phyloP scores from a whole-genome alignment of 805 yeast species.

The Maudiozyma saulgeensis region DNA sequence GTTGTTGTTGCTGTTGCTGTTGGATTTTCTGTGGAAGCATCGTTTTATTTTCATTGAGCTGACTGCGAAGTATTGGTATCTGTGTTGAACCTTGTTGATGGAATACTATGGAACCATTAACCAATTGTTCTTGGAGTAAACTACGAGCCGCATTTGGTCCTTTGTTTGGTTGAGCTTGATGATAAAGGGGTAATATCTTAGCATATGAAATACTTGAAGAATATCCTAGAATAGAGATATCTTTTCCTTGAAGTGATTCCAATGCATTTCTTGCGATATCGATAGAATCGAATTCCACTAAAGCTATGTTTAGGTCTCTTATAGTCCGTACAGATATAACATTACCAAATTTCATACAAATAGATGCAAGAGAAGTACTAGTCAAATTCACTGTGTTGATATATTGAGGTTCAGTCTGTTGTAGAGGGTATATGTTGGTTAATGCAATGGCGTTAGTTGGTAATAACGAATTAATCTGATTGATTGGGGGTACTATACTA shows the following conservation, averaged over 20 bases:
- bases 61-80: slow-evolving; percentile 17
- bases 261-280: slow-evolving; percentile 75
- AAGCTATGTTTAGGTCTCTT: slow-evolving; percentile 38
- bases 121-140: slow-evolving; percentile 25
- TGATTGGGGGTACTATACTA: slow-evolving; percentile 61
- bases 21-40: background rate
- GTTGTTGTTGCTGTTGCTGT: background rate
- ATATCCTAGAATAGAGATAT: slow-evolving; percentile 61
- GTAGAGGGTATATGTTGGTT: slow-evolving; percentile 48
- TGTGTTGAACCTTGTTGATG: slow-evolving; percentile 26
- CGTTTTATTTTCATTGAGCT: slow-evolving; percentile 1
- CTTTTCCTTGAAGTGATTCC: slow-evolving; percentile 73
- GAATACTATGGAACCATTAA: slow-evolving; percentile 23
- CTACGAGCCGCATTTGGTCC: slow-evolving; percentile 14
- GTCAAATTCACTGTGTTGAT: slow-evolving; percentile 37
- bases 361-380: slow-evolving; percentile 42
- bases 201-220: slow-evolving; percentile 79
- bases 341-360: slow-evolving; percentile 53
- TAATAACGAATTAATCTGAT: slow-evolving; percentile 56
- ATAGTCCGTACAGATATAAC: slow-evolving; percentile 55
- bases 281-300: slow-evolving; percentile 62
- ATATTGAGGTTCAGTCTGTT: slow-evolving; percentile 41
- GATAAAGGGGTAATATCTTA: slow-evolving; percentile 39
- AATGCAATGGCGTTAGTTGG: slow-evolving; percentile 71
- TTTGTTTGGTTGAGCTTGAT: slow-evolving; percentile 11